Base-by-base conservation (phyloP, 106 monocot genomes). In the Narthecium ossifragum region DNA sequence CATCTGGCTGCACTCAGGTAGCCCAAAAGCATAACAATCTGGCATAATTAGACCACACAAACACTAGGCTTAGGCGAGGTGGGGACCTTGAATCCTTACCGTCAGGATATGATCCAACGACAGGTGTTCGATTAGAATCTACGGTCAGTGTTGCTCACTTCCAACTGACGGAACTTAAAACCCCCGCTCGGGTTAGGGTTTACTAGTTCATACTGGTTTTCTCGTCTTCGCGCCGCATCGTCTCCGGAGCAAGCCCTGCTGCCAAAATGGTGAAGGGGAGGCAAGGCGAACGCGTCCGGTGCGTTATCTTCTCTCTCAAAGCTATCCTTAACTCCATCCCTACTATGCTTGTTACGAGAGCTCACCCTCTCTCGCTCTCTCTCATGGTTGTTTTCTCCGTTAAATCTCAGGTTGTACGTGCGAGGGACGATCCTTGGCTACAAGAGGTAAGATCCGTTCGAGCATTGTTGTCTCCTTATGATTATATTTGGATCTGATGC, bases 401-500 rank as follows among this genome's bases (percentile, higher is more conserved):
- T 21, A 14, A 7, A 25, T 64, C 28, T 13, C 65, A 79, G 80
- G 61, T 49, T 88, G 18, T 88, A 88, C 64, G 78, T 88, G 6
- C 80, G 87, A 2, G 92, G 78, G 8, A 92, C 83, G 21, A 72
- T 92, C 51, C 83, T 86, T 32, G 92, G 92, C 17, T 92, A 87
- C 73, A 92, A 87, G 70, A 80, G 91, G 90, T 55, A 62, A 67
- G 10, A 7, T 38, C 58, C 39, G 5, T 55, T 26, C 30, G 9
- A 36, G 8, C n/a, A 1, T 53, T 53, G 15, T 25, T 10, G 3
- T 1, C 15, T 2, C 13, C 14, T 21, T 45, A 24, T 46, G 18
- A 2, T 15, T 43, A 0, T 43, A 43, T 18, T 13, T 18, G n/a
- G 14, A 43, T 43, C 43, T 43, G 5, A 4, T 47, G 23, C 2